Evolutionary conservation across 2,329 filamentous ascomycete genomes (phyloP).

Genomic region (Dichotomopilus funicola): DNA sequence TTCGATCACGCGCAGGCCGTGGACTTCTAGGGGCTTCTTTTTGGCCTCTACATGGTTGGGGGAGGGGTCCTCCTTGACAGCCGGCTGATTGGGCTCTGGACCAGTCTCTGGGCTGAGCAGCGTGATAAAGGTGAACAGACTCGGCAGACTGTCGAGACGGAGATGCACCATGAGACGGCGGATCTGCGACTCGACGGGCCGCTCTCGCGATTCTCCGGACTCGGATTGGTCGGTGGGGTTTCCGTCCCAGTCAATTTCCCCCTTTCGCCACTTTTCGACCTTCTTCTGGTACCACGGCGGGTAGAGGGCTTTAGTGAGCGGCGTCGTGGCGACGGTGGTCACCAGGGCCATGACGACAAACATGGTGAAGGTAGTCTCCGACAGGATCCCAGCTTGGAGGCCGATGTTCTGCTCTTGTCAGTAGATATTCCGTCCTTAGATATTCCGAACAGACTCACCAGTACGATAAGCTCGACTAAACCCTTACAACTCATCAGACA

Average conservation of each 20-base stretch:
- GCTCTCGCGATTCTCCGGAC: constrained; percentile 20
- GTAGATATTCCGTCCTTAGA: neutral
- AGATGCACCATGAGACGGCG: constrained; percentile 71
- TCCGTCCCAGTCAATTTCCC: constrained; percentile 80
- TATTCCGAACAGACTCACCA: constrained; percentile 48
- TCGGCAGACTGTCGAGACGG: constrained; percentile 75
- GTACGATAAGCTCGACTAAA: constrained; percentile 87
- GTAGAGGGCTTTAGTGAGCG: constrained; percentile 66
- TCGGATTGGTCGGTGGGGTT: constrained; percentile 33
- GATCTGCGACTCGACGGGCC: constrained; percentile 37
- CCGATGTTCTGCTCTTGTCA: constrained; percentile 54
- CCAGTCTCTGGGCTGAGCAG: constrained; percentile 51
- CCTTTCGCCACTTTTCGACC: constrained; percentile 57
- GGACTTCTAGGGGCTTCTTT: constrained; percentile 58
- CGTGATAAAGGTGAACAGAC: constrained; percentile 74
- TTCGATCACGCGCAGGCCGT: constrained; percentile 64
- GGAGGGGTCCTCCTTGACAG: constrained; percentile 22
- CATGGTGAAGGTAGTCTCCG: constrained; percentile 77
- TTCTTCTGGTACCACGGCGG: constrained; percentile 55
- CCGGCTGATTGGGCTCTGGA: constrained; percentile 11
- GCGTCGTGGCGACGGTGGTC: constrained; percentile 79
- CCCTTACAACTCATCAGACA: constrained; percentile 96
- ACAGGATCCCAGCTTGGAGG: constrained; percentile 74
- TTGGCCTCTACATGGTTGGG: constrained; percentile 18
- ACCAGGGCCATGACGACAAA: constrained; percentile 90